Evolutionary conservation across 495 filamentous ascomycete genomes (phyloP).

Genomic region (Achaetomiella virescens): DNA sequence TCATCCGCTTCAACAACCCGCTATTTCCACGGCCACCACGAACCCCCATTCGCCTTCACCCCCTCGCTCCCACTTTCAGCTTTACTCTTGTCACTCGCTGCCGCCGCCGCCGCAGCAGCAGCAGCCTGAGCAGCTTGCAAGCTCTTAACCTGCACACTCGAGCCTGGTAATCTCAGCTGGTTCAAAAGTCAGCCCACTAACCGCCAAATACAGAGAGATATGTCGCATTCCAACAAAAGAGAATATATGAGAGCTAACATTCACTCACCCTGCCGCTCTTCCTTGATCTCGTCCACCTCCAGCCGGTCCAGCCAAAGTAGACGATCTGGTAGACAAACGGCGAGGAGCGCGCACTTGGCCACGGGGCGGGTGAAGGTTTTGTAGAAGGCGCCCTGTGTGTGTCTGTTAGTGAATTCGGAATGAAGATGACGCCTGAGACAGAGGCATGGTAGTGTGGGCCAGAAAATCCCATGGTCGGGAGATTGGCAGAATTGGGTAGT

Average conservation of each 20-base stretch:
- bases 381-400: conserved; percentile 65
- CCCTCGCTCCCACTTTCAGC: not conserved
- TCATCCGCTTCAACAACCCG: not conserved
- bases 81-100: not conserved
- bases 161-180: conserved; percentile 18
- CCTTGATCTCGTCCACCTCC: conserved; percentile 68
- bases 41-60: not conserved
- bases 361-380: conserved; percentile 72
- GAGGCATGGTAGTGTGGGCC: no score
- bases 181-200: no score
- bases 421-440: no score
- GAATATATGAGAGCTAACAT: not conserved
- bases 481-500: no score
- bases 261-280: conserved; percentile 47
- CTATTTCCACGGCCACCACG: conserved; percentile 11
- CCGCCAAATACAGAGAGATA: not conserved
- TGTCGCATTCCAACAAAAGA: not conserved
- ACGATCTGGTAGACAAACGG: conserved; percentile 82
- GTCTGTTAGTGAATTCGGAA: not conserved
- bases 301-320: conserved; percentile 83
- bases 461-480: no score
- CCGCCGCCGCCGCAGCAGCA: not conserved
- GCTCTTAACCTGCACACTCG: conserved; percentile 19
- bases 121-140: conserved; percentile 6
- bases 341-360: conserved; percentile 76